phyloP scores from a whole-genome alignment of 139 green algal genomes.

The Diplosphaera chodatii region DNA sequence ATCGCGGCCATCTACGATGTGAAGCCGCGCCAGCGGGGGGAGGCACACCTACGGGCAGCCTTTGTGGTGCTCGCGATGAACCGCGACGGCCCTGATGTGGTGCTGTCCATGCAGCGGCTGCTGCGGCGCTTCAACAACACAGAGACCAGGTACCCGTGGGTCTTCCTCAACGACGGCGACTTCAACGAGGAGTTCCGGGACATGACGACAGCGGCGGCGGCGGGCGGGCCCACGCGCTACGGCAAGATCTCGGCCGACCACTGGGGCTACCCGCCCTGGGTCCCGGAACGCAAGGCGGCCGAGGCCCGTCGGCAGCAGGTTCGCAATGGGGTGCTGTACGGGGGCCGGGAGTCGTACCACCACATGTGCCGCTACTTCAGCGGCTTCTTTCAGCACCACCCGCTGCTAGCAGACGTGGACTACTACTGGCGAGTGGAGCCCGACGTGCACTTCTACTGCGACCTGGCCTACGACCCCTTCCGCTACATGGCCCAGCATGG shows the following conservation, averaged over 20 bases:
- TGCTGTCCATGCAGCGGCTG: constrained; percentile 23
- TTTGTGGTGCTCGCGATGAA: constrained; percentile 14
- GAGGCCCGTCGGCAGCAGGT: neutral
- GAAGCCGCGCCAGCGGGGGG: neutral
- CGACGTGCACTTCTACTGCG: constrained; percentile 31
- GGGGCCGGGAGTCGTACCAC: constrained; percentile 25
- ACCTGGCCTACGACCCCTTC: constrained; percentile 28
- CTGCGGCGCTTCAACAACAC: constrained; percentile 23
- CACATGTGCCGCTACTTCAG: constrained; percentile 36
- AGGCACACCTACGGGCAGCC: neutral
- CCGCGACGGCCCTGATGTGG: constrained; percentile 11
- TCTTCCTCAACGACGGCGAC: constrained; percentile 18
- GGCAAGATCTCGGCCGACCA: constrained; percentile 18
- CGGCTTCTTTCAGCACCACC: constrained; percentile 32
- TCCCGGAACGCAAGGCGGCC: constrained; percentile 6
- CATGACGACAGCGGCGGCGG: neutral
- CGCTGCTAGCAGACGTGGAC: constrained; percentile 27
- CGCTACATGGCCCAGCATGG: constrained; percentile 11
- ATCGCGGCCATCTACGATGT: neutral
- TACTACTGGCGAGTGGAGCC: constrained; percentile 40
- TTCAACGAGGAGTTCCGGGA: constrained; percentile 11
- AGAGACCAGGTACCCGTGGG: constrained; percentile 11
- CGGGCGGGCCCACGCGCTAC: constrained; percentile 7
- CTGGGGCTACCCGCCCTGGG: constrained; percentile 21
- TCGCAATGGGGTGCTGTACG: constrained; percentile 18